Percentiles rank a stretch among this genome's conserved stretches.
phyloP scores from a whole-genome alignment of 1,284 basidiomycete genomes.

The Pholiota adiposa region DNA sequence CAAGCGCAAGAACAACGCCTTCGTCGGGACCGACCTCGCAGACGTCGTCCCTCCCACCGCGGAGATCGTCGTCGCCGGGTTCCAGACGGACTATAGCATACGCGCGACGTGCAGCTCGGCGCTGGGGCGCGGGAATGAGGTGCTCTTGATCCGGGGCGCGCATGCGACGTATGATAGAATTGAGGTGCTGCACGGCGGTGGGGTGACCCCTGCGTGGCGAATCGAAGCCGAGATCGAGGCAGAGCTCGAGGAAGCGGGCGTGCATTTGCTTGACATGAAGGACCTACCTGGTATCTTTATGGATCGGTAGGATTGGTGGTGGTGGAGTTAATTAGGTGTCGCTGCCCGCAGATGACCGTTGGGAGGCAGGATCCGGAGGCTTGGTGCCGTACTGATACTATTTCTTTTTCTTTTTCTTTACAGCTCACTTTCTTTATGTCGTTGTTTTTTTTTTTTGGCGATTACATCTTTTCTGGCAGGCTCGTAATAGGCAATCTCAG shows the following conservation, averaged over 20 bases:
- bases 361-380: too few species aligned
- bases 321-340: too few species aligned
- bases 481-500: too few species aligned
- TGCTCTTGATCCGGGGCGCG: constrained; percentile 62
- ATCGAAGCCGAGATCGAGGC: constrained; percentile 63
- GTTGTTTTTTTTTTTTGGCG: too few species aligned
- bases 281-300: constrained; percentile 61
- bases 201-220: constrained; percentile 51
- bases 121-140: constrained; percentile 64
- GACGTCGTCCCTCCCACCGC: constrained; percentile 53
- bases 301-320: constrained; percentile 38
- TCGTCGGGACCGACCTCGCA: constrained; percentile 56
- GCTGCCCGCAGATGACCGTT: too few species aligned
- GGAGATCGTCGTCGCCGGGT: constrained; percentile 67
- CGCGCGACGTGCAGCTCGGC: constrained; percentile 68
- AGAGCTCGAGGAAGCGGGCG: constrained; percentile 68
- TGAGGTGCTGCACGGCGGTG: constrained; percentile 59
- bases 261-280: constrained; percentile 65
- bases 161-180: constrained; percentile 69
- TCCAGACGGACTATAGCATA: constrained; percentile 69
- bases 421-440: too few species aligned
- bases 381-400: too few species aligned
- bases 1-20: constrained; percentile 74
- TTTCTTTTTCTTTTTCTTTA: too few species aligned
- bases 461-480: too few species aligned